Evolutionary conservation across 116 monocot genomes (phyloP).

Genomic region (Dioscorea cayenensis): DNA sequence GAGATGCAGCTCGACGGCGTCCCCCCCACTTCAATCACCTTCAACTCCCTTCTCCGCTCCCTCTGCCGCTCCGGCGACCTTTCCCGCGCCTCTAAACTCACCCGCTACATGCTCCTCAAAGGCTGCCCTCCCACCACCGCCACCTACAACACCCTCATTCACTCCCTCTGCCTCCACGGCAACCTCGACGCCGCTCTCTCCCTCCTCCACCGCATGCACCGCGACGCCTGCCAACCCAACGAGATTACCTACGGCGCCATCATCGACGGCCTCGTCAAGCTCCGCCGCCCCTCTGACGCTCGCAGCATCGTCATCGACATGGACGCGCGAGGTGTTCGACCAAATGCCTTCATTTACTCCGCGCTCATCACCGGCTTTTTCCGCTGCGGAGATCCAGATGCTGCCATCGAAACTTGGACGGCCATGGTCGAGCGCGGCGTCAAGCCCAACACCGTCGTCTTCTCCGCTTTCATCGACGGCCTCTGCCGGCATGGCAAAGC

Average conservation of each 20-base stretch:
- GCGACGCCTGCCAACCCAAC: constrained; percentile 41
- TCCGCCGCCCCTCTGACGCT: constrained; percentile 43
- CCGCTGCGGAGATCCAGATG: constrained; percentile 26
- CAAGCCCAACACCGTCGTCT: constrained; percentile 61
- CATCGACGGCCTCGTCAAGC: constrained; percentile 52
- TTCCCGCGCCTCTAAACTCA: constrained; percentile 43
- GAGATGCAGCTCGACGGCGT: constrained; percentile 77
- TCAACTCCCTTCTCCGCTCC: constrained; percentile 52
- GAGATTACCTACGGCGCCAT: constrained; percentile 71
- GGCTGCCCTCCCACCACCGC: constrained; percentile 60
- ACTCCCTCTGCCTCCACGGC: constrained; percentile 55
- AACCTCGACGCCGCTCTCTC: constrained; percentile 41
- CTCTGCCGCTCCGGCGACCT: constrained; percentile 50
- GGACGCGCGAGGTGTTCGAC: constrained; percentile 24
- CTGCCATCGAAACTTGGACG: constrained; percentile 53
- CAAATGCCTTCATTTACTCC: constrained; percentile 70
- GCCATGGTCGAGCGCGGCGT: constrained; percentile 42
- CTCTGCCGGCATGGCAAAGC: constrained; percentile 37
- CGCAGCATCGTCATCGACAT: constrained; percentile 36
- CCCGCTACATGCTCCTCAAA: constrained; percentile 72
- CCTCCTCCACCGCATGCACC: constrained; percentile 52
- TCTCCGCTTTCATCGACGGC: constrained; percentile 63
- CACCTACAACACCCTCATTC: constrained; percentile 83
- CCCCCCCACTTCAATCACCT: constrained; percentile 43
- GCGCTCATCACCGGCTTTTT: constrained; percentile 51